Evolutionary conservation across 208 protist genomes (phyloP), one percentile per base, ranked within the genome.

Genomic region (Acanthamoeba lenticulata): DNA sequence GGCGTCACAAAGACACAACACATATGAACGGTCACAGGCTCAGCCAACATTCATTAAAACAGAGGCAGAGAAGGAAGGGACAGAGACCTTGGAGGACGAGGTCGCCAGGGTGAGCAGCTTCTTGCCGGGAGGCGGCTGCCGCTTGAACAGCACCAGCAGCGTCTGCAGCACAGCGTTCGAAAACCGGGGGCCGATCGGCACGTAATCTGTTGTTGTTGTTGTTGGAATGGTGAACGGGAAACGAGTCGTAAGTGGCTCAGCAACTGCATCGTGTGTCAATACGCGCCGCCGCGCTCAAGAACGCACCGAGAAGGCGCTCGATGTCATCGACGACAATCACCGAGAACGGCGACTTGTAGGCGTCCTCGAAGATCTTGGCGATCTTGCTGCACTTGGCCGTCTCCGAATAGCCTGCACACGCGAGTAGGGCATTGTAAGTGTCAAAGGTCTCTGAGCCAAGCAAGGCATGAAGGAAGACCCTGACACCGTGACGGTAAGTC

Each of bases 281-380:
- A 88, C 34, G 36, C n/a, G 40, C 13, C n/a, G n/a, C n/a, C n/a
- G n/a, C n/a, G n/a, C n/a, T n/a, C n/a, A n/a, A n/a, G n/a, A n/a
- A n/a, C 44, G 29, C 62, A 96, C 96, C 96, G 11, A 99, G 72
- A 17, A 99, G 86, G 24, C 98, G 97, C 97, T 99, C 99, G 67
- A 99, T 94, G 92, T 99, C 98, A 93, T 99, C 99, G 24, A 99
- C 95, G 34, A 99, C 98, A 60, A 99, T 98, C 55, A 99, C 97
- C 92, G 97, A 98, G 6, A 98, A 57, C 34, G 98, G 96, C 17
- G 99, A 99, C 96, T 99, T 99, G 97, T 99, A 99, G 42, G 99
- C 98, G 96, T 99, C 99, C 83, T 99, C 98, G 96, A 99, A 99
- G 17, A 99, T 97, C 95, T 99, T 99, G 47, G 97, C 98, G 85